phyloP scores from a whole-genome alignment of 164 flowering plant species.

The Stephania cephalantha region DNA sequence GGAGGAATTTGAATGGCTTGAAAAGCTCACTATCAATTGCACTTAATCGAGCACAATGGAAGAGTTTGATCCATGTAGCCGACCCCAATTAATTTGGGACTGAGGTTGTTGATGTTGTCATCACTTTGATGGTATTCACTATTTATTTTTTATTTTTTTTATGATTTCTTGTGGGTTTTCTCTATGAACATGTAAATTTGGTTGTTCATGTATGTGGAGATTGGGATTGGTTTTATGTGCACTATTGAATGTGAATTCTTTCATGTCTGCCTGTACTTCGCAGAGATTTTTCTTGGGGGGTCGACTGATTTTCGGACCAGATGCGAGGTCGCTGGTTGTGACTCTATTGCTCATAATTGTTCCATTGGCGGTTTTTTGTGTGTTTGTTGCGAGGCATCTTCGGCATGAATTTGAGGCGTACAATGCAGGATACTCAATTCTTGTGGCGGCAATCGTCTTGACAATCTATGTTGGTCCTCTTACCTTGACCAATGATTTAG shows the following conservation, averaged over 20 bases:
- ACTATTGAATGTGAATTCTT: neutral
- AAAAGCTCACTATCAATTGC: too few relatives aligned
- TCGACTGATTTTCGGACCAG: conserved; percentile 92
- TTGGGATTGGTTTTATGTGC: neutral
- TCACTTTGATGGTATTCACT: too few relatives aligned
- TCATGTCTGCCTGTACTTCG: neutral
- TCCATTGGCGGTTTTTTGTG: conserved; percentile 66
- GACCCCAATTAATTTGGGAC: too few relatives aligned
- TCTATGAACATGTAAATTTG: too few relatives aligned
- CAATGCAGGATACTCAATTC: conserved; percentile 84
- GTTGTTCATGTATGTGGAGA: too few relatives aligned
- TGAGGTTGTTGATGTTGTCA: too few relatives aligned
- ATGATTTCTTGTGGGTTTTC: too few relatives aligned
- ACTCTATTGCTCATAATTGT: conserved; percentile 66
- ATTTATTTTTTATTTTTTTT: too few relatives aligned
- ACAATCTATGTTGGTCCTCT: conserved; percentile 65
- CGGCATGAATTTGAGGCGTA: conserved; percentile 66
- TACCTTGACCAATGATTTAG: neutral
- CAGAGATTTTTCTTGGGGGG: conserved; percentile 34
- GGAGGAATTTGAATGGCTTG: too few relatives aligned
- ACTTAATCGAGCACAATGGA: too few relatives aligned
- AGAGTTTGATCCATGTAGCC: too few relatives aligned
- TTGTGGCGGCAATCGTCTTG: conserved; percentile 63
- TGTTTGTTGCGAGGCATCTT: conserved; percentile 80
- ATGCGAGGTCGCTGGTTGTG: conserved; percentile 68